phyloP scores from a whole-genome alignment of 2,329 filamentous ascomycete species.

The Fusarium sp. region DNA sequence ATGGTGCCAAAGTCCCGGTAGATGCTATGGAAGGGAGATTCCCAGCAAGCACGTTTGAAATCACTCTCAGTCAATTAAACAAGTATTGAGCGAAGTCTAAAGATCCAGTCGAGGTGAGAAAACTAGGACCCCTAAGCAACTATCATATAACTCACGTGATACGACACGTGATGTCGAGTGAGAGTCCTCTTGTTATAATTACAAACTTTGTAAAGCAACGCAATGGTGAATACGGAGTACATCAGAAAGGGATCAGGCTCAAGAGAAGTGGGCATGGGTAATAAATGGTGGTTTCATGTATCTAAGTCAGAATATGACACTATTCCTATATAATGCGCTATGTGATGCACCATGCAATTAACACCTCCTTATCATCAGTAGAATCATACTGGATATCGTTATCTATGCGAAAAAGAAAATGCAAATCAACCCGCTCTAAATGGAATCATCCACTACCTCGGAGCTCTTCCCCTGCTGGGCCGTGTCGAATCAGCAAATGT shows the following conservation, averaged over 20 bases:
- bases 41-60: background rate
- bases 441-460: conserved; percentile 14
- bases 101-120: background rate
- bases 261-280: background rate
- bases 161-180: background rate
- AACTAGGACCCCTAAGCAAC: background rate
- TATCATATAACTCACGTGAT: conserved; percentile 17
- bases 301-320: conserved; percentile 1
- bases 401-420: conserved; percentile 35
- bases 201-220: background rate
- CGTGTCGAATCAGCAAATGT: conserved; percentile 64
- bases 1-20: background rate
- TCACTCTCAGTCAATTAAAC: too few relatives aligned
- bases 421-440: conserved; percentile 27
- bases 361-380: conserved; percentile 8
- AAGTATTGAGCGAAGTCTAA: background rate
- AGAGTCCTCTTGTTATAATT: background rate
- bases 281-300: background rate
- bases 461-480: conserved; percentile 30
- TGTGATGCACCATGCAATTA: conserved; percentile 21
- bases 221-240: background rate
- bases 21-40: background rate
- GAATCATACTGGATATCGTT: conserved; percentile 28
- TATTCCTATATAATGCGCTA: conserved; percentile 19
- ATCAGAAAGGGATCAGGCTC: background rate